Base-by-base conservation (phyloP, 2,329 filamentous ascomycete species). In the Pseudogymnoascus sp. region DNA sequence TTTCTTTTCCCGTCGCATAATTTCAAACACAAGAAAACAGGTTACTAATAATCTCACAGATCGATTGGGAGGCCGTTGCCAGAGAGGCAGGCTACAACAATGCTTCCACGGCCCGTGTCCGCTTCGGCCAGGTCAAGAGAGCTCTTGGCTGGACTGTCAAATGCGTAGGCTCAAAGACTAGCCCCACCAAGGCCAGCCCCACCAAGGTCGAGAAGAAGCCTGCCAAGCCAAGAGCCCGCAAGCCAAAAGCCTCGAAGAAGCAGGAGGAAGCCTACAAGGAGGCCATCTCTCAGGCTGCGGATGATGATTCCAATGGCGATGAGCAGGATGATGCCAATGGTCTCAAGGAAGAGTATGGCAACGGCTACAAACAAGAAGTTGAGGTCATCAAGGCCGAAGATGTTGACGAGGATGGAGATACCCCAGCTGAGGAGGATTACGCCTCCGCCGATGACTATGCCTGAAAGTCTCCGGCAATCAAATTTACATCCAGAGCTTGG, bases 51-150 rank as follows among this genome's bases (percentile, higher is more conserved):
- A 38, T n/a, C 33, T 6, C 18, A 25, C 18, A 58, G 37, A 73
- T 79, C 36, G 76, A 83, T 66, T 82, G 80, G 80, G 68, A 74
- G 0, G 68, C 66, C 4, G 76, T 82, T 2, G 79, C 80, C 1
- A 30, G 58, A 0, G 74, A 76, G 11, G 68, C 72, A 11, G 72
- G 73, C 7, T 77, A 79, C 72, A 79, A 79, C 63, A 80, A 75
- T 37, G 76, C 72, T 0, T 71, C 72, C 7, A 75, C 76, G 2
- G 80, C 80, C 38, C 61, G 78, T 73, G 74, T 76, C 38, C 77
- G 80, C 50, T 82, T 77, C 61, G 74, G 77, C 3, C 78, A 82
- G 62, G 75, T 82, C 63, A 81, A 77, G 69, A 71, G 73, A 50
- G 79, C 80, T 69, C 71, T 78, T 0, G 75, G 75, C 2, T 59